These are phyloP conservation scores for Chaetomium strumarium DNA, from an alignment of 2,329 filamentous ascomycete genomes.

Conservation along the genomic window DNA sequence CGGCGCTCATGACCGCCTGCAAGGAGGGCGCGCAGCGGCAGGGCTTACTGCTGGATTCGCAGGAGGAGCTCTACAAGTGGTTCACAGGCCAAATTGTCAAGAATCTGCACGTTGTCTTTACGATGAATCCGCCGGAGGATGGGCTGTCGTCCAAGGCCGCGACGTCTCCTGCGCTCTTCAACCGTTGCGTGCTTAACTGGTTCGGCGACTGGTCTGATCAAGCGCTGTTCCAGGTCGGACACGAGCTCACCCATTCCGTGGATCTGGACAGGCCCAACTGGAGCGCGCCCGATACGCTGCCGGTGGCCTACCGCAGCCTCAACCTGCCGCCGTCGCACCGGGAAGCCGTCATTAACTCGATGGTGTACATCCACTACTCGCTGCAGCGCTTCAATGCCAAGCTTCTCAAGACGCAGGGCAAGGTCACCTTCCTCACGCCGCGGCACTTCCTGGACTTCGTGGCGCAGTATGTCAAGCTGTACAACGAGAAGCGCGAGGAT, in stretches of 20 bases:
- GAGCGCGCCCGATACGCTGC: conserved; percentile 81
- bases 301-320: conserved; percentile 84
- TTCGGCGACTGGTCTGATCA: conserved; percentile 99
- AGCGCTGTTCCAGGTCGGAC: conserved; percentile 94
- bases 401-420: conserved; percentile 85
- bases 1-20: conserved; percentile 97
- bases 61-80: conserved; percentile 99
- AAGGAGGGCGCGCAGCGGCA: conserved; percentile 97
- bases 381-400: conserved; percentile 84
- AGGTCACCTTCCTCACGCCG: conserved; percentile 87
- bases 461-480: conserved; percentile 92
- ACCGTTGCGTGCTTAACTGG: conserved; percentile 99
- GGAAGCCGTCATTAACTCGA: conserved; percentile 89
- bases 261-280: conserved; percentile 88
- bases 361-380: conserved; percentile 98
- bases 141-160: conserved; percentile 93
- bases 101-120: conserved; percentile 98
- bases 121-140: conserved; percentile 98
- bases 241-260: conserved; percentile 91
- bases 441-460: conserved; percentile 98
- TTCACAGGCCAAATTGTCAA: conserved; percentile 99
- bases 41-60: conserved; percentile 89
- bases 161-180: conserved; percentile 96
- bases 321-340: conserved; percentile 81
- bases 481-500: conserved; percentile 97